Base-by-base conservation (phyloP, 805 yeast species). In the Spathaspora passalidarum region DNA sequence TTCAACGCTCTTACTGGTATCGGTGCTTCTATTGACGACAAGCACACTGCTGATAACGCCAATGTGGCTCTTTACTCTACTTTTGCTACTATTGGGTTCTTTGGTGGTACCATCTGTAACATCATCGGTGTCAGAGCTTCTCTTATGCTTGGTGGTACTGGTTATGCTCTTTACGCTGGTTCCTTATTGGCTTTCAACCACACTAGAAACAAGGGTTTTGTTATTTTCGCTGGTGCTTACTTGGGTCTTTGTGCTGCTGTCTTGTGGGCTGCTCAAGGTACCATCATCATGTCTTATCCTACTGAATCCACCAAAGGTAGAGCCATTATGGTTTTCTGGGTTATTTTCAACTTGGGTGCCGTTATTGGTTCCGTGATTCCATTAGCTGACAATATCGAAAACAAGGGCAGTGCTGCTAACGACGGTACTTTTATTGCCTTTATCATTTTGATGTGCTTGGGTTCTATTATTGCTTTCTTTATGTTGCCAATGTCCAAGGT, bases 241-340 rank as follows among this genome's bases (percentile, higher is more conserved):
- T 66, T 80, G 49, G 85, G 85, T 54, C 47, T 77, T 38, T 71
- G 80, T 61, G 85, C 84, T 9, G 68, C 78, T 34, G 59, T 69
- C 39, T 65, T 79, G 42, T 80, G 85, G 85, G 76, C 82, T 22
- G 82, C 82, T 26, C 83, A 79, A 56, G 80, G 81, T 42, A 63
- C 78, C 21, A 73, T 80, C 40, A 73, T 79, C 50, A 73, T 80
- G 75, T 65, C 80, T n/a, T 80, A 80, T 51, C 79, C 84, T 2
- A 59, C 76, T 17, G 85, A 80, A 61, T 55, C 62, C 29, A 63
- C 50, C n/a, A 80, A 80, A 63, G 85, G 81, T 39, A 62, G 62
- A 26, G 80, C 75, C 42, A 70, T 81, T 42, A 75, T 77, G 69
- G 62, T 73, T 14, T 80, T 80, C 59, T 80, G 85, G 85, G 68